phyloP scores from a whole-genome alignment of 768 basidiomycete genomes.

The Ramaria sp. region DNA sequence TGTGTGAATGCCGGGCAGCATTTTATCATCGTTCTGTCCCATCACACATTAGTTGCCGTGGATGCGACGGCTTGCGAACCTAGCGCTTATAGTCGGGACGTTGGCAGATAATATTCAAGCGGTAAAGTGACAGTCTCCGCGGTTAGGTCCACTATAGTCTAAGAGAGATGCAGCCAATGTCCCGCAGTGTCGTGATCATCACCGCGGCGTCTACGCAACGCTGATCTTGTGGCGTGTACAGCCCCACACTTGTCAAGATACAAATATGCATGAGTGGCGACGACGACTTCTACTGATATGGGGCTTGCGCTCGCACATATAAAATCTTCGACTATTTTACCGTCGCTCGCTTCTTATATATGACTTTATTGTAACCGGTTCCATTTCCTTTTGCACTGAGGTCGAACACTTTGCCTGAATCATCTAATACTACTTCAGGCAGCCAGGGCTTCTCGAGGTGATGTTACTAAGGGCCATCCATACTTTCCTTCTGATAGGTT shows the following conservation, averaged over 20 bases:
- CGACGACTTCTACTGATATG: not conserved
- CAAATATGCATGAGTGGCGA: not conserved
- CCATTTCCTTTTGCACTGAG: no score
- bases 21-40: constrained; percentile 2
- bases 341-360: no score
- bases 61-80: not conserved
- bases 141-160: not conserved
- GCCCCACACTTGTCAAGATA: not conserved
- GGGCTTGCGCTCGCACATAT: no score
- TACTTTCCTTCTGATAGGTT: no score
- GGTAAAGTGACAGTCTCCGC: not conserved
- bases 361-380: no score
- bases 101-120: not conserved
- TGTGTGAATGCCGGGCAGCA: not conserved
- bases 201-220: not conserved
- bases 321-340: no score
- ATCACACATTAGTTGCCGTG: constrained; percentile 5
- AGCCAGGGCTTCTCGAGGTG: no score
- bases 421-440: no score
- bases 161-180: not conserved
- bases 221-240: not conserved
- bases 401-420: no score
- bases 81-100: not conserved
- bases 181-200: not conserved
- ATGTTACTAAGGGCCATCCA: no score